phyloP scores from a whole-genome alignment of 306 rosid genomes.

The Hippophae tibetana region DNA sequence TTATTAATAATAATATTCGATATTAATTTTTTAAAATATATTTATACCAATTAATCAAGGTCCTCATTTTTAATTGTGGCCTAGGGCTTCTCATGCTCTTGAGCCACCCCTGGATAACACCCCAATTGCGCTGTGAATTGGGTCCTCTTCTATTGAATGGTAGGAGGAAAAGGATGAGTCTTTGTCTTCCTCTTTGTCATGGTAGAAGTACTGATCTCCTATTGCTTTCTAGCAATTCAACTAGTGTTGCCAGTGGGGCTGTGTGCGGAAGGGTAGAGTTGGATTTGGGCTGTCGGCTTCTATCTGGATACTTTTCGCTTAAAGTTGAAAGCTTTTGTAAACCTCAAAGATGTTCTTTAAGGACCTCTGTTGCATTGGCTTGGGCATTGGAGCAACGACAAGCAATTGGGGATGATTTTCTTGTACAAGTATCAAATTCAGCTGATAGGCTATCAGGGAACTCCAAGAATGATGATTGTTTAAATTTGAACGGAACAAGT shows the following conservation, averaged over 20 bases:
- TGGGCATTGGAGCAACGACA: slow-evolving; percentile 42
- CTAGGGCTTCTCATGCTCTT: slow-evolving; percentile 17
- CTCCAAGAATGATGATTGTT: slow-evolving; percentile 19
- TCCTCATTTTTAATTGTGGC: too few relatives aligned
- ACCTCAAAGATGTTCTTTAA: slow-evolving; percentile 28
- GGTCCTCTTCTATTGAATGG: slow-evolving; percentile 19
- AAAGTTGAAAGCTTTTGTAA: slow-evolving; percentile 32
- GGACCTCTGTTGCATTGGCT: slow-evolving; percentile 37
- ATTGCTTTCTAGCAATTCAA: slow-evolving; percentile 24
- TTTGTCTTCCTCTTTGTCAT: slow-evolving; percentile 30
- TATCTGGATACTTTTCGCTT: slow-evolving; percentile 25
- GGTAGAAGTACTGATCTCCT: slow-evolving; percentile 18
- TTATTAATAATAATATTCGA: too few relatives aligned
- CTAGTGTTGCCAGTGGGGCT: slow-evolving; percentile 19
- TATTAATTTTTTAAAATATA: too few relatives aligned
- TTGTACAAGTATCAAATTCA: slow-evolving; percentile 20
- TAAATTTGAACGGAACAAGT: slow-evolving; percentile 18
- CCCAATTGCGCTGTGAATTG: slow-evolving; percentile 28
- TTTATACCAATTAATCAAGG: too few relatives aligned
- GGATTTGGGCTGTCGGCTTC: slow-evolving; percentile 37
- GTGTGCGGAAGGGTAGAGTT: slow-evolving; percentile 26
- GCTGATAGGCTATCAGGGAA: slow-evolving; percentile 14
- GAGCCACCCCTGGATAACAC: slow-evolving; percentile 21
- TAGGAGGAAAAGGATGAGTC: slow-evolving; percentile 30
- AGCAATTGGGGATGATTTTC: slow-evolving; percentile 30